Evolutionary conservation across 2,329 filamentous ascomycete species (phyloP), one percentile per base, ranked within the genome.

Genomic region (Lizonia empirigonia): DNA sequence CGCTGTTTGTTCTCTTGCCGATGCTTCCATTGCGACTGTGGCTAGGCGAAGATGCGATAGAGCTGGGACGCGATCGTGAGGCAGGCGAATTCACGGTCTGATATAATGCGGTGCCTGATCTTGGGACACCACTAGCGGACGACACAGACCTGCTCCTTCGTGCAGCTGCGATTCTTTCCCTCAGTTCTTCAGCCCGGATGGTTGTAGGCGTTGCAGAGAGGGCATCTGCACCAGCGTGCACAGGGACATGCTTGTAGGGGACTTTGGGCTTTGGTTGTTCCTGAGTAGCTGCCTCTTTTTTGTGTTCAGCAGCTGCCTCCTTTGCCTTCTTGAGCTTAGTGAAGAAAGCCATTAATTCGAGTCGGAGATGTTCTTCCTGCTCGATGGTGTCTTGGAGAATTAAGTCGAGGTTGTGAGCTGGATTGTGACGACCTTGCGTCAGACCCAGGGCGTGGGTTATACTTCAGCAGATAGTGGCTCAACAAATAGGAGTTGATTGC

Each of bases 301-400:
- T 63, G 34, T 68, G 62, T 34, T 67, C 56, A 7, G 60, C 55
- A 8, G 62, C 65, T 13, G 62, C 65, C 44, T 68, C 67, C 47
- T 65, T 68, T 42, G 61, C 60, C 30, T 64, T 69, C 56, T 64
- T 72, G 42, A 65, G 46, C 44, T 62, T 68, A 4, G 65, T 65
- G 47, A 71, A 68, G 35, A 69, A 63, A 16, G 69, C 58, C 71
- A 74, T 73, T 29, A 33, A 2, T 39, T 30, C 41, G 22, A 37
- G 22, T 44, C 18, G 36, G 7, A 29, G 12, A 30, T 18, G 9
- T 42, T 32, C 35, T n/a, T 23, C 38, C 12, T 23, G 26, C 13
- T 18, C 42, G 23, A 5, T 26, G 30, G 20, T 24, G 6, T 32
- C 10, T 34, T 37, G 34, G 19, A 34, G 10, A 9, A 24, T n/a